phyloP scores from a whole-genome alignment of 352 stramenopile species.

The Phytopythium delawarense region DNA sequence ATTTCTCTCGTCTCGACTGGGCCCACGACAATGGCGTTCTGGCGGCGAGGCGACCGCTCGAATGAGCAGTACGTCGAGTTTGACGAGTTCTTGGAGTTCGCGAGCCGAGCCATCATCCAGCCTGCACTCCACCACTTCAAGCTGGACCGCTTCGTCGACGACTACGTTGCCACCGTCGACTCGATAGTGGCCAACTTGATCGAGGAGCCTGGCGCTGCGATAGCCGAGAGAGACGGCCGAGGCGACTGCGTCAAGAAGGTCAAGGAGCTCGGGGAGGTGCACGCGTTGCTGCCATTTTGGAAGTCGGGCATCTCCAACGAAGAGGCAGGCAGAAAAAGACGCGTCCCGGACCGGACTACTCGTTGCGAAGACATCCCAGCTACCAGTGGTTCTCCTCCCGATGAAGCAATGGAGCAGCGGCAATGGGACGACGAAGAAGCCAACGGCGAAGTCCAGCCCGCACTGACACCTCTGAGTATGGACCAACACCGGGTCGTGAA shows the following conservation, averaged over 20 bases:
- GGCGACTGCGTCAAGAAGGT: conserved; percentile 10
- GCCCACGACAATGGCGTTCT: conserved; percentile 19
- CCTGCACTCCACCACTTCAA: conserved; percentile 51
- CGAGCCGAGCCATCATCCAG: conserved; percentile 39
- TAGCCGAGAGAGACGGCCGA: background rate
- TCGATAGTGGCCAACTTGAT: conserved; percentile 37
- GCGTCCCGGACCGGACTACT: background rate
- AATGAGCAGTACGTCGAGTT: conserved; percentile 34
- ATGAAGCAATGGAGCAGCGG: background rate
- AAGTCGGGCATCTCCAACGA: conserved; percentile 21
- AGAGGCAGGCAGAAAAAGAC: background rate
- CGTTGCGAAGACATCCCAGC: background rate
- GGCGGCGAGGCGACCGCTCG: conserved; percentile 2
- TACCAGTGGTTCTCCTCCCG: too few species aligned
- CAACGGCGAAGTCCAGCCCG: background rate
- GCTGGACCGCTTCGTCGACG: conserved; percentile 30
- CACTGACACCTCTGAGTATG: background rate
- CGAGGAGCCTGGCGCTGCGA: background rate
- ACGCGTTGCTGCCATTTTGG: conserved; percentile 38
- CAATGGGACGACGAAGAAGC: background rate
- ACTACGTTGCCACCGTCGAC: conserved; percentile 44
- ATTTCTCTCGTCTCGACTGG: conserved; percentile 25
- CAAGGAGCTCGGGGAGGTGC: conserved; percentile 42
- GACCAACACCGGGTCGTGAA: background rate
- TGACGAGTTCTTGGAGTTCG: conserved; percentile 40